Evolutionary conservation across 1,139 yeast species (phyloP).

Genomic region (Pichia sp.): DNA sequence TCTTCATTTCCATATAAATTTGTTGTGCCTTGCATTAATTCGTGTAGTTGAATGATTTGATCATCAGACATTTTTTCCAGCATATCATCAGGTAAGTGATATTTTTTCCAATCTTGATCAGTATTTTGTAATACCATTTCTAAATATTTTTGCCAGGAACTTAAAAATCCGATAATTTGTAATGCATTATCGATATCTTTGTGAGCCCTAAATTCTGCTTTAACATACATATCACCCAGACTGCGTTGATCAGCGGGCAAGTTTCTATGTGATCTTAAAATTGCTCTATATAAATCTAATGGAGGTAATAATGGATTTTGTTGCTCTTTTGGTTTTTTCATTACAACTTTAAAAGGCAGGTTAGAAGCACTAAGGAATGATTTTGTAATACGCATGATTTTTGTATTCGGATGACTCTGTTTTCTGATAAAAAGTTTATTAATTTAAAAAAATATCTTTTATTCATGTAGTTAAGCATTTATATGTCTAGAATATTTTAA

Average conservation of each 20-base stretch:
- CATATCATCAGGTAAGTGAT: constrained; percentile 55
- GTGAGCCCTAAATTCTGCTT: constrained; percentile 87
- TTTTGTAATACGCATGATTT: too few species aligned
- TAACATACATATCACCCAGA: constrained; percentile 86
- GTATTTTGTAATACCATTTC: constrained; percentile 44
- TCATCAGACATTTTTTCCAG: constrained; percentile 85
- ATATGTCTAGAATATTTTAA: too few species aligned
- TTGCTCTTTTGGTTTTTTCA: constrained; percentile 47
- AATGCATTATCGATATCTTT: constrained; percentile 77
- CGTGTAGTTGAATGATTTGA: constrained; percentile 81
- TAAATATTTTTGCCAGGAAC: constrained; percentile 92
- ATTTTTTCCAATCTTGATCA: constrained; percentile 70
- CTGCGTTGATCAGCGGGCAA: constrained; percentile 65
- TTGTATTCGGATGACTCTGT: too few species aligned
- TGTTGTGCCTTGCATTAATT: constrained; percentile 58
- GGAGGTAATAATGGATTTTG: constrained; percentile 74
- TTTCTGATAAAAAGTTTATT: too few species aligned
- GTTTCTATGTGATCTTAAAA: constrained; percentile 70
- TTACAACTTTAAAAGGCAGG: constrained; percentile 35
- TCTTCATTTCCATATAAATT: constrained; percentile 18
- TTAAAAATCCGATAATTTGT: constrained; percentile 86
- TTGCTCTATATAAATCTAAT: constrained; percentile 62
- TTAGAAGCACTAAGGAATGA: constrained; percentile 13
- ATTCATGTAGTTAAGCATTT: too few species aligned
- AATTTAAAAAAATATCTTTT: too few species aligned